Conservation (phyloP, 1,284 basidiomycete species). For the Boletus putidus region DNA sequence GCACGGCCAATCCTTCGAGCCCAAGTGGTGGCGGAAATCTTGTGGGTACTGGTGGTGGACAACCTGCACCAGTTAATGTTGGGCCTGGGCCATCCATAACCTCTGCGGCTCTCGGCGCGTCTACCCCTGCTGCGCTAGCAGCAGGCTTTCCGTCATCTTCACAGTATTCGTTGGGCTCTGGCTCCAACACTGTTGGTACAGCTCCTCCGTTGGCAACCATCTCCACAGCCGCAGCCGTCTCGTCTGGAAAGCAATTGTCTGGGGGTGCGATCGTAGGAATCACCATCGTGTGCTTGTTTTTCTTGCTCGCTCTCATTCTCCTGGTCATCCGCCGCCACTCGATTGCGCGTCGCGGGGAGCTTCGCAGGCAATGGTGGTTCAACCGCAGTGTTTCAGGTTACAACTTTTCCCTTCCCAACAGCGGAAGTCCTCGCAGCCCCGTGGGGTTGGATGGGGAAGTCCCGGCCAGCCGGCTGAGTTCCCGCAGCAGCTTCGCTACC, state of each 20-base stretch:
- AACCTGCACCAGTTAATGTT: neutral
- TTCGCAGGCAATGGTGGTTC: constrained; percentile 35
- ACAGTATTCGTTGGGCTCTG: constrained; percentile 2
- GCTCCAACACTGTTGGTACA: neutral
- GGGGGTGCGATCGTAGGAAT: constrained; percentile 36
- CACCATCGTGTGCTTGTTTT: constrained; percentile 28
- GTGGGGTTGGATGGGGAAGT: neutral
- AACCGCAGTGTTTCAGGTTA: constrained; percentile 1
- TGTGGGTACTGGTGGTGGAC: neutral
- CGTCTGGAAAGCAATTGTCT: constrained; percentile 25
- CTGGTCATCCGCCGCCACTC: constrained; percentile 40
- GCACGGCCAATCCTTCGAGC: neutral
- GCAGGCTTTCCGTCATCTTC: neutral
- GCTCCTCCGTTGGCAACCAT: constrained; percentile 6
- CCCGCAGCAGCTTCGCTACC: constrained; percentile 50
- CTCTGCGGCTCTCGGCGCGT: neutral
- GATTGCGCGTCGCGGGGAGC: constrained; percentile 33
- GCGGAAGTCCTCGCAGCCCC: constrained; percentile 4
- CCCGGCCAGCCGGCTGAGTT: constrained; percentile 21
- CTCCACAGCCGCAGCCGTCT: constrained; percentile 3
- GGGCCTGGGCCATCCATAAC: neutral
- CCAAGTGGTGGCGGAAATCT: neutral
- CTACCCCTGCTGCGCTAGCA: neutral
- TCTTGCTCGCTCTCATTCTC: constrained; percentile 28
- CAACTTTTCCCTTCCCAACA: constrained; percentile 5